phyloP scores from a whole-genome alignment of 805 yeast species.

The Cyberlindnera sargentensis region DNA sequence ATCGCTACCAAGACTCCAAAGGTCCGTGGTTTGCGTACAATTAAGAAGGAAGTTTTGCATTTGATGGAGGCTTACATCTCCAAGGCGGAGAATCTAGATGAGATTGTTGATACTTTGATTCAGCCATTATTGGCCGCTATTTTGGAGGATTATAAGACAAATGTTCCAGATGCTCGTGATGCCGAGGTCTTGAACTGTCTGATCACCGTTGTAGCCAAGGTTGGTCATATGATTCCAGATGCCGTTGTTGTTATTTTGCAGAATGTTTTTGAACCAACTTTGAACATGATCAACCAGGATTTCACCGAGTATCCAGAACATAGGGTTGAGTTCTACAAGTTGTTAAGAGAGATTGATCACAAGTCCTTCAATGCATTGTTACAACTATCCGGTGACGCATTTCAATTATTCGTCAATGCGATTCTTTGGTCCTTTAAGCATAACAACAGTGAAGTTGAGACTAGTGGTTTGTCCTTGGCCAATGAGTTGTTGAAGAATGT shows the following conservation, averaged over 20 bases:
- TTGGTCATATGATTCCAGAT: constrained; percentile 82
- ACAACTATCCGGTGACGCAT: constrained; percentile 86
- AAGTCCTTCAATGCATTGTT: constrained; percentile 81
- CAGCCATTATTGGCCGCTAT: constrained; percentile 81
- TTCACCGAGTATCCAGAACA: constrained; percentile 97
- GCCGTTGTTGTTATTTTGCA: constrained; percentile 84
- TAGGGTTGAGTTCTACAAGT: constrained; percentile 90
- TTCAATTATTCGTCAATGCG: constrained; percentile 85
- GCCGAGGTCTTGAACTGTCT: constrained; percentile 95
- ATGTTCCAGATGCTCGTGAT: constrained; percentile 95
- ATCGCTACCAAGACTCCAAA: constrained; percentile 93
- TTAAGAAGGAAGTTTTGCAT: constrained; percentile 88
- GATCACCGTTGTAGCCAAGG: constrained; percentile 81
- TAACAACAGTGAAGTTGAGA: constrained; percentile 94
- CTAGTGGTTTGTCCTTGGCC: constrained; percentile 78
- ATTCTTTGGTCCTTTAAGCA: constrained; percentile 98
- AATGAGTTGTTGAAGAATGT: constrained; percentile 81
- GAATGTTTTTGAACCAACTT: constrained; percentile 88
- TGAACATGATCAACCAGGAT: constrained; percentile 92
- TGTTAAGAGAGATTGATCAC: constrained; percentile 78
- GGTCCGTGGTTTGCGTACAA: constrained; percentile 91
- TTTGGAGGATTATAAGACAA: constrained; percentile 78
- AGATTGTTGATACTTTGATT: constrained; percentile 74
- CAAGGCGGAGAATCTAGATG: constrained; percentile 77
- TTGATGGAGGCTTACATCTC: constrained; percentile 83